A percentile compares a stretch with the other conserved stretches of the same genome.
Conservation (phyloP, 2,329 filamentous ascomycete genomes). For the Pseudomassariella vexata region DNA sequence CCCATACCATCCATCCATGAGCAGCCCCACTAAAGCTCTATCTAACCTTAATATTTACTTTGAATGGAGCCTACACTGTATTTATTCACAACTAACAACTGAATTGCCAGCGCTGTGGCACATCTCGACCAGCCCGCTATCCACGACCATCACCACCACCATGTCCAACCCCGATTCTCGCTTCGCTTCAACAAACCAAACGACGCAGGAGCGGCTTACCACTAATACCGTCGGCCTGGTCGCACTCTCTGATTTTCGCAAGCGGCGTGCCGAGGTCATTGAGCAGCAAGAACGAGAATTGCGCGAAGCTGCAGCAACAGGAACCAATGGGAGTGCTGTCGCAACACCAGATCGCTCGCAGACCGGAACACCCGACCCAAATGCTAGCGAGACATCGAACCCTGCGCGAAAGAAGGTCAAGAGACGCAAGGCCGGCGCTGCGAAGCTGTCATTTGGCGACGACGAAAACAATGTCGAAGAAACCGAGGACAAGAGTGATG, state of each 20-base stretch:
- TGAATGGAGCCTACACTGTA: too few species aligned
- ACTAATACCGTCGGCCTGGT: conserved; percentile 88
- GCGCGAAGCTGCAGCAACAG: conserved; percentile 52
- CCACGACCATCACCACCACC: too few species aligned
- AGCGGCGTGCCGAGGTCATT: conserved; percentile 88
- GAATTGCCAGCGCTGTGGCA: too few species aligned
- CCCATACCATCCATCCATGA: too few species aligned
- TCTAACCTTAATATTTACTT: too few species aligned
- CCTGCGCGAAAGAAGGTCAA: conserved; percentile 38
- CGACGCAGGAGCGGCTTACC: conserved; percentile 76
- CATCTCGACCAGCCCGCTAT: too few species aligned
- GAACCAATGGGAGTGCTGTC: conserved; percentile 24
- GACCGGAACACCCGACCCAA: conserved; percentile 39
- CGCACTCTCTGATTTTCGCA: conserved; percentile 87
- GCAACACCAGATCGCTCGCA: conserved; percentile 44
- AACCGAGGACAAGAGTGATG: conserved; percentile 35
- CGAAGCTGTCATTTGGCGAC: conserved; percentile 58
- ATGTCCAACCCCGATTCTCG: conserved; percentile 37
- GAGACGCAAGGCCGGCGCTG: conserved; percentile 37
- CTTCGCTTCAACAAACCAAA: conserved; percentile 71
- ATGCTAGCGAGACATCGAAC: conserved; percentile 27
- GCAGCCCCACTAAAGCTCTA: too few species aligned
- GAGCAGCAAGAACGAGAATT: conserved; percentile 84
- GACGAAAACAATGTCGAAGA: too few species aligned
- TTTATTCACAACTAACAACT: too few species aligned